These are phyloP conservation scores for Irpex sp. DNA, from an alignment of 1,284 basidiomycete genomes.

Conservation along the genomic window DNA sequence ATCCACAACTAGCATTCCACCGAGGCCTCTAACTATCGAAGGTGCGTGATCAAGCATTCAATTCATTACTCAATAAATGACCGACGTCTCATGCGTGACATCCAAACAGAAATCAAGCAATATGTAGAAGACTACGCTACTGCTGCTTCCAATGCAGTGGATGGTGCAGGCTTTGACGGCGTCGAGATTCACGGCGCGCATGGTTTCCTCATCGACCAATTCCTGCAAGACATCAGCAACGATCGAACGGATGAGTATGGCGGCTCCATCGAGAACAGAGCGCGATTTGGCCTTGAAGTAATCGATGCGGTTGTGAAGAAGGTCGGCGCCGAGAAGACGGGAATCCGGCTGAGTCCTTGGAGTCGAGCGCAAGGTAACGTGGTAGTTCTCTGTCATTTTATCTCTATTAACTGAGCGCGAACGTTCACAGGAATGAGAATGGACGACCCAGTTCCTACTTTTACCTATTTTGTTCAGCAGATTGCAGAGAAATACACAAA, in stretches of 20 bases:
- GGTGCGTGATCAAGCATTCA: too few relatives aligned
- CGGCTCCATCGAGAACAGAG: slow-evolving; percentile 51
- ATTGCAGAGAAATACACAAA: slow-evolving; percentile 33
- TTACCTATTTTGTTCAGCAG: too few relatives aligned
- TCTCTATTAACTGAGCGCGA: too few relatives aligned
- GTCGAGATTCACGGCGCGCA: slow-evolving; percentile 17
- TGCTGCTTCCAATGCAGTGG: slow-evolving; percentile 23
- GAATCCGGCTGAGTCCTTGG: slow-evolving; percentile 31
- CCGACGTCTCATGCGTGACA: background rate
- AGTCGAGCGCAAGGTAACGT: slow-evolving; percentile 48
- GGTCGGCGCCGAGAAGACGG: too few relatives aligned
- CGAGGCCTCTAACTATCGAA: too few relatives aligned
- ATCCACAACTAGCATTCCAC: slow-evolving; percentile 17
- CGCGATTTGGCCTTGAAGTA: too few relatives aligned
- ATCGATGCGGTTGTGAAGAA: too few relatives aligned
- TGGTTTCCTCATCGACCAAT: slow-evolving; percentile 36
- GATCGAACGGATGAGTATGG: slow-evolving; percentile 55
- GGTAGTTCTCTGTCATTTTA: too few relatives aligned
- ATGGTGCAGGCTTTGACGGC: slow-evolving; percentile 6
- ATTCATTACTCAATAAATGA: background rate
- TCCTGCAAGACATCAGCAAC: slow-evolving; percentile 36
- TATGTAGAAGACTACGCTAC: slow-evolving; percentile 19
- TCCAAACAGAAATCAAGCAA: slow-evolving; percentile 10
- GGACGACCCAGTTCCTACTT: too few relatives aligned
- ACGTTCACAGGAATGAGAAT: too few relatives aligned